Evolutionary conservation across 495 filamentous ascomycete genomes (phyloP), one percentile per base, ranked within the genome.

Genomic region (Cenococcum geophilum): DNA sequence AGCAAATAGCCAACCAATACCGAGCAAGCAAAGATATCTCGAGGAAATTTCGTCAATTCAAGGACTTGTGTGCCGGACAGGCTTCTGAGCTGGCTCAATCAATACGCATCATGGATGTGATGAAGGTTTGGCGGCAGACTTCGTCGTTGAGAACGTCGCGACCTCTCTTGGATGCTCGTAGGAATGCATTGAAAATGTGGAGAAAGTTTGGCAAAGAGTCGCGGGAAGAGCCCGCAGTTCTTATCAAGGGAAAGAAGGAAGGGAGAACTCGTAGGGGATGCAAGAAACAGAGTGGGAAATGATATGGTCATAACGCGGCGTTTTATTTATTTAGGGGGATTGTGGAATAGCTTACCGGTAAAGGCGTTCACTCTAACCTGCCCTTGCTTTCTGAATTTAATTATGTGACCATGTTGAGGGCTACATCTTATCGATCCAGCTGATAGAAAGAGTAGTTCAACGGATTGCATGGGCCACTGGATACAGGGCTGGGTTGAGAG

Each of bases 21-120:
- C 16, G 27, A 20, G 42, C 53, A 27, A 27, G 47, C 2, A 58
- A 60, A 54, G 45, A 47, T 10, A 25, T 66, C 23, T 54, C 63
- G 3, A 40, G 23, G 37, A 18, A 21, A 14, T 1, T 59, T 25
- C 60, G 22, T 43, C 43, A 45, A 34, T 54, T 22, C 45, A 9
- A 58, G 40, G 40, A 14, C 40, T 18, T 45, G 6, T 32, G 27
- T 45, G 40, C 40, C 2, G 40, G 40, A 4, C 4, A 45, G 2
- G 40, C 40, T 16, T 45, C 40, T 4, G 40, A 45, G 40, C 4
- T 45, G 11, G 11, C 40, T 14, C 40, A 18, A 45, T 45, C 40
- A 9, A 52, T 32, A 27, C 3, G 18, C 8, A 11, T 16, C 6
- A 16, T 25, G 49, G 22, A 25, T n/a, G 5, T 32, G 49, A 16